Conservation (phyloP, 495 filamentous ascomycete genomes). For the Staphylotrichum longicolle region DNA sequence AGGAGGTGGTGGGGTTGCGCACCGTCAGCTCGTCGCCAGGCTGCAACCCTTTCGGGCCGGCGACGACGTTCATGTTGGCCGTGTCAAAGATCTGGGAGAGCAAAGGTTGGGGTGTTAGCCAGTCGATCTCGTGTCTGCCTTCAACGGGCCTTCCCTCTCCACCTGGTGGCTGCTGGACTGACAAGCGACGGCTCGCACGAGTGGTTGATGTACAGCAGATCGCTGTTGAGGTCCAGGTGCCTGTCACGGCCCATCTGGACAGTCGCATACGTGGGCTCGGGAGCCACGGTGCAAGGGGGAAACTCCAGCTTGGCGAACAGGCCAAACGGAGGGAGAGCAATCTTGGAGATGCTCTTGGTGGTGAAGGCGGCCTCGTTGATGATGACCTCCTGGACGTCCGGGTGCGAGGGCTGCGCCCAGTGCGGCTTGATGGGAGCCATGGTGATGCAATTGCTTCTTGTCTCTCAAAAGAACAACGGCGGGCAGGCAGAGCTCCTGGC, state of each 20-base stretch:
- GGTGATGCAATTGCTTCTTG: slow-evolving; percentile 10
- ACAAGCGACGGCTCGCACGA: slow-evolving; percentile 65
- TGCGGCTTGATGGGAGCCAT: slow-evolving; percentile 52
- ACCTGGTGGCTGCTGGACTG: slow-evolving; percentile 19
- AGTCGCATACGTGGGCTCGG: slow-evolving; percentile 61
- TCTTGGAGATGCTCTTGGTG: slow-evolving; percentile 59
- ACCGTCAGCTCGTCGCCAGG: slow-evolving; percentile 63
- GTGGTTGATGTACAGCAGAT: slow-evolving; percentile 75
- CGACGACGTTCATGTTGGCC: slow-evolving; percentile 59
- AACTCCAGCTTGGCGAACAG: slow-evolving; percentile 54
- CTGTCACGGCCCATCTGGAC: slow-evolving; percentile 61
- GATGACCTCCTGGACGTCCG: slow-evolving; percentile 51
- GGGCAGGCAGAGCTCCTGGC: background rate
- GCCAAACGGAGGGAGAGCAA: slow-evolving; percentile 60
- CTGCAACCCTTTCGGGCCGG: slow-evolving; percentile 54
- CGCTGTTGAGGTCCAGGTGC: slow-evolving; percentile 73
- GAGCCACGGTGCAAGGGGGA: slow-evolving; percentile 54
- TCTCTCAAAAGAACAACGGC: slow-evolving; percentile 6
- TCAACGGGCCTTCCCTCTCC: background rate
- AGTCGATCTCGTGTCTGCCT: background rate
- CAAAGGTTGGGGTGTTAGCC: too few relatives aligned
- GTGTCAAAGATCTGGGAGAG: slow-evolving; percentile 61
- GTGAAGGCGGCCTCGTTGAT: slow-evolving; percentile 52
- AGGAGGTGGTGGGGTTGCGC: slow-evolving; percentile 21
- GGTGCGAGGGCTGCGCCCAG: slow-evolving; percentile 55